Base-by-base conservation (phyloP, 441 rosid genomes). In the Croton laevigatus region DNA sequence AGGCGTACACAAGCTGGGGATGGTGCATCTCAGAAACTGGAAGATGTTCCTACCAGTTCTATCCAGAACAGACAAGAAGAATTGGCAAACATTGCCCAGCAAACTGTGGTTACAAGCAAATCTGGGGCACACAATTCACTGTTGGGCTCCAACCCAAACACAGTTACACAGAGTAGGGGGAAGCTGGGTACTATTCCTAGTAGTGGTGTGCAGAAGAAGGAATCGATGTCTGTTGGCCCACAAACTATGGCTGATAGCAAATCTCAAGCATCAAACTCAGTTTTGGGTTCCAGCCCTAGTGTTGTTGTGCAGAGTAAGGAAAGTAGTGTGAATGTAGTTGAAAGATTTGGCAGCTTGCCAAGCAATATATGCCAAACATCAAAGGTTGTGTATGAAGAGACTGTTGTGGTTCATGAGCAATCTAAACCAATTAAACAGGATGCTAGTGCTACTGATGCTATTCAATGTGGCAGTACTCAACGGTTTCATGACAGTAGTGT, bases 1-100 rank as follows among this genome's bases (percentile, higher is more conserved):
- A 88, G 87, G 83, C 93, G 94, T 55, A 75, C 87, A 5, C 86
- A 77, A 79, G 73, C 77, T 53, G 80, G 58, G 46, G 93, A 85
- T 70, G 79, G 74, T 79, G 76, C 64, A 62, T 72, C 80, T 74
- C 81, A 67, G 73, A 87, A 81, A 70, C 63, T 60, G 52, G 96
- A 81, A 77, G 73, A 59, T 67, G 74, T 68, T 59, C 65, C 88
- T 17, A 46, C 59, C 67, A 69, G 76, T 72, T 53, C 71, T 69
- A 59, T 53, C 49, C 71, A 72, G 72, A 77, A 68, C 71, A 81
- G 78, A 76, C 81, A 68, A 76, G 87, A 80, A 65, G 85, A 77
- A 74, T 59, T 62, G 66, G 62, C 37, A 34, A 64, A 59, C 65
- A 72, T 52, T 62, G 64, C 77, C 66, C 82, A 81, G 37, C 81